These are phyloP conservation scores for Venturia asperata DNA, from an alignment of 2,329 filamentous ascomycete genomes.

Conservation along the genomic window DNA sequence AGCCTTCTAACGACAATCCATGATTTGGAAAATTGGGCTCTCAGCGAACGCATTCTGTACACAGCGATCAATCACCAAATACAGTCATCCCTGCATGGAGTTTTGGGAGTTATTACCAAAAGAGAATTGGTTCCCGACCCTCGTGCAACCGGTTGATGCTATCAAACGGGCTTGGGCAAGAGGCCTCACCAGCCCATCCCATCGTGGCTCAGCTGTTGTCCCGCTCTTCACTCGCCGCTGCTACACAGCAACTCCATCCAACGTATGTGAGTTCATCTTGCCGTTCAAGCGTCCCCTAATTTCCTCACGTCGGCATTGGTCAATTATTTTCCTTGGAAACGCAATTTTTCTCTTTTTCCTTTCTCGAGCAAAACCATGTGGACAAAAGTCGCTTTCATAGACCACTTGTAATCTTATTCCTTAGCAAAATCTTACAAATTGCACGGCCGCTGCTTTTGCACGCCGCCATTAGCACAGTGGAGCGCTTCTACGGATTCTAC, in stretches of 20 bases:
- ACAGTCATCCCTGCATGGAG: neutral
- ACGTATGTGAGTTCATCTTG: neutral
- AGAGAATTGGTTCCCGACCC: neutral
- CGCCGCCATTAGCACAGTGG: neutral
- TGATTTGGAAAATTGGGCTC: neutral
- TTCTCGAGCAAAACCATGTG: neutral
- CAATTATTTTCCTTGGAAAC: neutral
- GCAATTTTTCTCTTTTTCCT: neutral
- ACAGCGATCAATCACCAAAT: neutral
- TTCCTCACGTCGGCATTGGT: neutral
- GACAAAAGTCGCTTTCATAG: neutral
- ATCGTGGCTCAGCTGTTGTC: neutral
- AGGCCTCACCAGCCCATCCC: constrained; percentile 4
- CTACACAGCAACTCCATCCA: neutral
- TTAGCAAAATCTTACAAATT: neutral
- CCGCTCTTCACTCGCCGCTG: neutral
- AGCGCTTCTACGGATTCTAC: neutral
- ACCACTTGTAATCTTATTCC: neutral
- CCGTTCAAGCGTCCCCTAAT: neutral
- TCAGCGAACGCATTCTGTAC: neutral
- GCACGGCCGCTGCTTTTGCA: neutral
- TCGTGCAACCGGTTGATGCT: neutral
- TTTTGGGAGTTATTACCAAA: neutral
- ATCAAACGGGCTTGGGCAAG: neutral
- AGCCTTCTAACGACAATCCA: neutral